These are phyloP conservation scores for Xerocomellus dryophilus DNA, from an alignment of 768 basidiomycete species.

Conservation along the genomic window DNA sequence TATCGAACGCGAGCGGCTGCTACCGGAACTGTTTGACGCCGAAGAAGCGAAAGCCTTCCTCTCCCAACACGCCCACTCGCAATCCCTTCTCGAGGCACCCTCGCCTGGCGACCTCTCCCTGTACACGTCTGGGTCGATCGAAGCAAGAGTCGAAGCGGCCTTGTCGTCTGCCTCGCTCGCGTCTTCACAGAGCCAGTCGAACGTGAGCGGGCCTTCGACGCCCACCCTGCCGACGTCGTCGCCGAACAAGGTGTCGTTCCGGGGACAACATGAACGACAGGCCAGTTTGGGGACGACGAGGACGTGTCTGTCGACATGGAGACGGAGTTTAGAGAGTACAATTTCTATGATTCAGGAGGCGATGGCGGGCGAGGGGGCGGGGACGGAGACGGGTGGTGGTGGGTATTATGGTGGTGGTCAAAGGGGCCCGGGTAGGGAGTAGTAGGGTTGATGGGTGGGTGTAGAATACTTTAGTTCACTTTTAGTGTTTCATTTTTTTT, in stretches of 20 bases:
- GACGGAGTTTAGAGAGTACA: slow-evolving; percentile 92
- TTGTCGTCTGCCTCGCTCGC: slow-evolving; percentile 22
- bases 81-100: slow-evolving; percentile 53
- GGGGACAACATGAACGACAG: slow-evolving; percentile 51
- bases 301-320: slow-evolving; percentile 89
- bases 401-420: too few species aligned
- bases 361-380: not conserved
- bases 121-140: slow-evolving; percentile 43
- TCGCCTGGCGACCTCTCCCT: slow-evolving; percentile 41
- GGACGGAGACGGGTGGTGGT: too few species aligned
- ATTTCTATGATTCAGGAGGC: slow-evolving; percentile 87
- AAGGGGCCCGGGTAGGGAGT: too few species aligned
- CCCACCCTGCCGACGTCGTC: slow-evolving; percentile 43
- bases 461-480: too few species aligned
- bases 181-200: slow-evolving; percentile 25
- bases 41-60: slow-evolving; percentile 65
- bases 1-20: slow-evolving; percentile 98
- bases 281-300: slow-evolving; percentile 82
- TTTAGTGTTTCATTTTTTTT: too few species aligned
- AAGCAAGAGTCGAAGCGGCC: slow-evolving; percentile 38
- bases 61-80: slow-evolving; percentile 30
- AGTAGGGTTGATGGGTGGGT: too few species aligned
- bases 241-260: slow-evolving; percentile 51
- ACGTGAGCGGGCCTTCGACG: slow-evolving; percentile 14
- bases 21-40: slow-evolving; percentile 89